Base-by-base conservation (phyloP, 257 asterid genomes). In the Rauvolfia tetraphylla region DNA sequence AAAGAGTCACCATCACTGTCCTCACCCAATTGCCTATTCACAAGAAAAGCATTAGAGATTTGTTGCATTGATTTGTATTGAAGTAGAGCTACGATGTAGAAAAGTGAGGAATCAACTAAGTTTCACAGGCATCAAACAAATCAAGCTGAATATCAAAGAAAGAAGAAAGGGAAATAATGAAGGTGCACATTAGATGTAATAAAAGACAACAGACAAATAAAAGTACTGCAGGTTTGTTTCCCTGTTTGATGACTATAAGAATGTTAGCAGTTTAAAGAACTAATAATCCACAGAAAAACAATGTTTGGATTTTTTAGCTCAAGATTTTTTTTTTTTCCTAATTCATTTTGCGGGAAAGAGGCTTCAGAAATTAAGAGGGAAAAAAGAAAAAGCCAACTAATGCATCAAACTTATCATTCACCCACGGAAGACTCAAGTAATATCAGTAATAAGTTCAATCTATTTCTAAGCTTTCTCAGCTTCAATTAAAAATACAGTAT, bases 1-100 rank as follows among this genome's bases (percentile, higher is more conserved):
- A 82, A 87, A 81, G 71, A 88, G 74, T 90, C 97, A 61, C 87
- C 83, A 81, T 95, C 98, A 79, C 98, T 93, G 80, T 93, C 99
- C 84, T 93, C 97, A 67, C 93, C 96, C 33, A 79, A 87, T 76
- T 75, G 90, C 91, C 99, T 93, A 75, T 73, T 71, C 46, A 80
- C 49, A 75, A 48, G 48, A 78, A 44, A 70, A 73, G 76, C 42
- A 74, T 74, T 65, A 65, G 46, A 65, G 46, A 53, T 53, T n/a
- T 65, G 11, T 31, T 65, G 70, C 25, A 65, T 18, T 38, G 38
- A 15, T 7, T 66, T 66, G 71, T 22, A 22, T 7, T 34, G 27
- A 22, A 67, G 72, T 38, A 67, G 38, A 67, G 51, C 20, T 67
- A 10, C 11, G 3, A 22, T 25, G 14, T 20, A 36, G 46, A 38